phyloP scores from a whole-genome alignment of 2,329 filamentous ascomycete genomes.

The Macrophomina phaseolina region DNA sequence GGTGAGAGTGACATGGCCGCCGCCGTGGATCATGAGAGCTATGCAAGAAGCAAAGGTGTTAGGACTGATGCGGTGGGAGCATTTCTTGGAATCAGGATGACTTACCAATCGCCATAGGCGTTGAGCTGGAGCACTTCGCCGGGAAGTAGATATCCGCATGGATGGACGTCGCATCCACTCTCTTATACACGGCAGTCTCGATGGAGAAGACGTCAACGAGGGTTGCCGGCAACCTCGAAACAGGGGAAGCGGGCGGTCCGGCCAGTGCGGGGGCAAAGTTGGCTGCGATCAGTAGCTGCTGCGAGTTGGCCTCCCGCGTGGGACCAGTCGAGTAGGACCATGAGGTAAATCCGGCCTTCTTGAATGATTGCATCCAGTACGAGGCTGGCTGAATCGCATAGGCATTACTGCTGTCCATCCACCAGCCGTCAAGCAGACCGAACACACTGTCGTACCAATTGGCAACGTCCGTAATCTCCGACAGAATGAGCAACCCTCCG shows the following conservation, averaged over 20 bases:
- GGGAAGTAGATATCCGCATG: background rate
- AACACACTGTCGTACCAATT: conserved; percentile 34
- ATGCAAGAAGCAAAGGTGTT: background rate
- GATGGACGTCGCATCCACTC: background rate
- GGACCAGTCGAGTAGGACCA: background rate
- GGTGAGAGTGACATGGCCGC: conserved; percentile 49
- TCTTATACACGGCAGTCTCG: background rate
- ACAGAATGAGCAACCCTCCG: conserved; percentile 30
- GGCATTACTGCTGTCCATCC: conserved; percentile 30
- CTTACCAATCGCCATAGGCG: background rate
- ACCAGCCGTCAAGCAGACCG: conserved; percentile 36
- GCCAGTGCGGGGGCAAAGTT: no score
- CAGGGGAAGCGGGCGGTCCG: no score
- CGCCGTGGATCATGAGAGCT: conserved; percentile 56
- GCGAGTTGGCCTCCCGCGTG: background rate
- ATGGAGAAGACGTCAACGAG: background rate
- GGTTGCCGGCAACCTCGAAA: no score
- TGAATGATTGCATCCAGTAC: conserved; percentile 15
- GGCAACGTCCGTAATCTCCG: conserved; percentile 31
- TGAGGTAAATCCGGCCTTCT: background rate
- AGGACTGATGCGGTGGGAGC: no score
- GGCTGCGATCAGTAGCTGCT: background rate
- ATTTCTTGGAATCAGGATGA: background rate
- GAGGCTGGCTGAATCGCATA: conserved; percentile 24
- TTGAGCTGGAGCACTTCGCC: background rate